These are phyloP conservation scores for Chaetothyriales sp. DNA, from an alignment of 2,329 filamentous ascomycete genomes.

Conservation along the genomic window DNA sequence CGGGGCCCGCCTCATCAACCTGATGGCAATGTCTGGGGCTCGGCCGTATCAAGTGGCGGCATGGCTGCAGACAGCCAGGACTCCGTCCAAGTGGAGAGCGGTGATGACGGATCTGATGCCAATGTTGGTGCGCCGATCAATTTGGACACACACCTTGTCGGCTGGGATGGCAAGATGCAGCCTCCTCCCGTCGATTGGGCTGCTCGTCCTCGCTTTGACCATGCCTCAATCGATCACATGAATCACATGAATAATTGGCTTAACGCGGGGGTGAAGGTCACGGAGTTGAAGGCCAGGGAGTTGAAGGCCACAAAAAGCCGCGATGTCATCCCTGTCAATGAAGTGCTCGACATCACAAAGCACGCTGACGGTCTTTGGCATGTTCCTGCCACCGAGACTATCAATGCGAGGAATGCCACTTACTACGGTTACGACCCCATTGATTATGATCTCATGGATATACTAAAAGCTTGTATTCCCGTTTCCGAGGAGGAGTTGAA, in stretches of 20 bases:
- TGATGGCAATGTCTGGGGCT: slow-evolving; percentile 14
- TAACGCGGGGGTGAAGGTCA: background rate
- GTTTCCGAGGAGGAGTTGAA: background rate
- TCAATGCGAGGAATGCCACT: slow-evolving; percentile 6
- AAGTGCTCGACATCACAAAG: slow-evolving; percentile 8
- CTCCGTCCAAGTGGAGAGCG: background rate
- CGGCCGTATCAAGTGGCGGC: slow-evolving; percentile 6
- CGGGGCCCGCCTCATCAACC: slow-evolving; percentile 2
- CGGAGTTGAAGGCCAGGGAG: too few relatives aligned
- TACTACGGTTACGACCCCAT: slow-evolving; percentile 5
- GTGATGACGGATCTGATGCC: background rate
- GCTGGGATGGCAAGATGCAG: slow-evolving; percentile 34
- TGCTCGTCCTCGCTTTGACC: slow-evolving; percentile 24
- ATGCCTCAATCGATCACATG: slow-evolving; percentile 11
- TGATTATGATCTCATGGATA: background rate
- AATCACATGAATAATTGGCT: slow-evolving; percentile 22
- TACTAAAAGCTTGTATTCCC: background rate
- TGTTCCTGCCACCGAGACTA: slow-evolving; percentile 4
- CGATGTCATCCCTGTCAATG: slow-evolving; percentile 2
- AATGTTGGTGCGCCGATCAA: background rate
- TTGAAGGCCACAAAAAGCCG: slow-evolving; percentile 1
- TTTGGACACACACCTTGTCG: slow-evolving; percentile 13
- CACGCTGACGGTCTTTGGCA: slow-evolving; percentile 16
- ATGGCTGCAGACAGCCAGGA: background rate
- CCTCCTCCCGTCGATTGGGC: slow-evolving; percentile 37